These are phyloP conservation scores for Ochetophila trinervis DNA, from an alignment of 306 rosid genomes.

Conservation along the genomic window DNA sequence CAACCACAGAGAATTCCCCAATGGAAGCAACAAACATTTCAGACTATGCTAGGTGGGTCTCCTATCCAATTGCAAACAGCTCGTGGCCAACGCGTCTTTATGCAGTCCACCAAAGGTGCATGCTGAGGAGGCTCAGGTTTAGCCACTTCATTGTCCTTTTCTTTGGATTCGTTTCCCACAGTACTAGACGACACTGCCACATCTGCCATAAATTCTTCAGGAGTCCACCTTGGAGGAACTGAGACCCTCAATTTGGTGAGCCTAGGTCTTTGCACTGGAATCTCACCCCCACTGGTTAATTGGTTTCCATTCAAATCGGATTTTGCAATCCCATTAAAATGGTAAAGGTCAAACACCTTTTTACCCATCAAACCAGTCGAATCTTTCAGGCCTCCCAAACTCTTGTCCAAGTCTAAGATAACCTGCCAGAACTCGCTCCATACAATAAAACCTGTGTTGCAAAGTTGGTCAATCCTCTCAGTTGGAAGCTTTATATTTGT, in stretches of 20 bases:
- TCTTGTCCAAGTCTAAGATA: conserved; percentile 80
- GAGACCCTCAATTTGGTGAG: conserved; percentile 85
- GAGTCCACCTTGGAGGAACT: conserved; percentile 98
- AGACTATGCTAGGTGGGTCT: conserved; percentile 93
- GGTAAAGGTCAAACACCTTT: conserved; percentile 85
- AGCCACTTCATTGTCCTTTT: conserved; percentile 52
- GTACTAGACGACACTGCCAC: conserved; percentile 59
- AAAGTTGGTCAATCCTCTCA: conserved; percentile 74
- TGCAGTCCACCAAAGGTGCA: conserved; percentile 96
- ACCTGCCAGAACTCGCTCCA: conserved; percentile 99
- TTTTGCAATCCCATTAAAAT: conserved; percentile 96
- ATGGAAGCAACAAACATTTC: conserved; percentile 18
- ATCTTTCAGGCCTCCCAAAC: conserved; percentile 89
- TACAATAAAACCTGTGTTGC: conserved; percentile 76
- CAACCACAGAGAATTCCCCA: conserved; percentile 2
- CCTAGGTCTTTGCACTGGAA: conserved; percentile 82
- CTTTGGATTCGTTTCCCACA: conserved; percentile 48
- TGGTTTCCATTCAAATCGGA: conserved; percentile 85
- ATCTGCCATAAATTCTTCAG: conserved; percentile 91
- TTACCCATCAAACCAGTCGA: conserved; percentile 94
- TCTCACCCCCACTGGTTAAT: conserved; percentile 54
- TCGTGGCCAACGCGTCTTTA: conserved; percentile 91
- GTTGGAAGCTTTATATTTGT: conserved; percentile 59
- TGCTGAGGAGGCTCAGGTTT: conserved; percentile 84
- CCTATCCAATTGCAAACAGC: conserved; percentile 88